Evolutionary conservation across 805 yeast species (phyloP).

Genomic region (Lipomyces japonicus): DNA sequence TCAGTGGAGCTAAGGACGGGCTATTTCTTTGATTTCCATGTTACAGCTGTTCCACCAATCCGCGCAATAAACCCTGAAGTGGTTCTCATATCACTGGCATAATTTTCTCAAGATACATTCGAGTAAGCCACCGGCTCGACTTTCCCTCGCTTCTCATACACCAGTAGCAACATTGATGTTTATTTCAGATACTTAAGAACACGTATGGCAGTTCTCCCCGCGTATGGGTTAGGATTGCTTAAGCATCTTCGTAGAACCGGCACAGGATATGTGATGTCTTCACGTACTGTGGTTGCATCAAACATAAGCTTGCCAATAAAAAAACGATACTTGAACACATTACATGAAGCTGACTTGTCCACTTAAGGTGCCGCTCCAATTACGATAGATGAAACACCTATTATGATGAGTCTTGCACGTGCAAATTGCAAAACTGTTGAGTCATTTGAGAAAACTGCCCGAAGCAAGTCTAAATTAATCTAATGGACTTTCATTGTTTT

Average conservation of each 20-base stretch:
- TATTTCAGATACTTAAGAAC: background rate
- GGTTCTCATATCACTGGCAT: background rate
- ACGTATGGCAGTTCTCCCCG: background rate
- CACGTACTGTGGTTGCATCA: background rate
- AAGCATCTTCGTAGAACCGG: background rate
- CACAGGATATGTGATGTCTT: background rate
- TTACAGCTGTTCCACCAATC: background rate
- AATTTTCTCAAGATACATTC: background rate
- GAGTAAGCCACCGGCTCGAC: background rate
- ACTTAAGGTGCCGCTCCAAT: no score
- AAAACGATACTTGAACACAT: background rate
- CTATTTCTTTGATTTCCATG: background rate
- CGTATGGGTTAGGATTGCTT: background rate
- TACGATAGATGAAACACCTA: no score
- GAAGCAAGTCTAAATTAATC: no score
- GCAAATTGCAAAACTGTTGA: no score
- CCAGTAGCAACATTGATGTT: background rate
- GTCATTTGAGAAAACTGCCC: no score
- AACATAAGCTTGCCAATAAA: background rate
- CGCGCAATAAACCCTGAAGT: background rate
- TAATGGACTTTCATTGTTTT: no score
- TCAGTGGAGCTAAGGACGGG: no score
- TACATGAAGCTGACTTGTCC: background rate
- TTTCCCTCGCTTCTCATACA: background rate
- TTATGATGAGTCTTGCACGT: no score